Evolutionary conservation across 176 grass and related monocot species (phyloP).

Genomic region (Carex kokanica): DNA sequence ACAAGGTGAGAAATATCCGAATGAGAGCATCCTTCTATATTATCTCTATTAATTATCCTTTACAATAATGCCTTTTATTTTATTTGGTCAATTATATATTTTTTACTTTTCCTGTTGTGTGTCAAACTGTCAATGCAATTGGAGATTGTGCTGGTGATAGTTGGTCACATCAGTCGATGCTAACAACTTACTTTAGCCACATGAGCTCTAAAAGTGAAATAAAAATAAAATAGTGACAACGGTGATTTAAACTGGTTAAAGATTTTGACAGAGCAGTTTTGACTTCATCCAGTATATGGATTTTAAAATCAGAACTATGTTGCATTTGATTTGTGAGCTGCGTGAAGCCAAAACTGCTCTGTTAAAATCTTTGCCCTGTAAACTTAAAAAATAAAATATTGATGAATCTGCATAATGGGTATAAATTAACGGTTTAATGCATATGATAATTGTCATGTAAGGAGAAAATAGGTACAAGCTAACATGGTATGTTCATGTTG

Average conservation of each 20-base stretch:
- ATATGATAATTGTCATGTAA: background rate
- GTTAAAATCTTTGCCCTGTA: too few relatives aligned
- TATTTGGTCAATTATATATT: background rate
- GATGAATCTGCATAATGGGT: too few relatives aligned
- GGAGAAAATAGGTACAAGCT: background rate
- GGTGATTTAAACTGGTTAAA: background rate
- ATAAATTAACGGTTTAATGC: background rate
- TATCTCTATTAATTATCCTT: conserved; percentile 20
- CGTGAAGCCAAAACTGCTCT: too few relatives aligned
- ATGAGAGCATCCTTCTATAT: conserved; percentile 28
- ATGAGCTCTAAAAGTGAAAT: conserved; percentile 1
- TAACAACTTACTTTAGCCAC: conserved; percentile 31
- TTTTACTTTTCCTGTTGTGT: background rate
- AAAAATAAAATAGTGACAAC: background rate
- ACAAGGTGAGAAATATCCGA: background rate
- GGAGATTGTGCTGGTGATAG: conserved; percentile 2
- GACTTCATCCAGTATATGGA: too few relatives aligned
- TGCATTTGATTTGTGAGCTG: too few relatives aligned
- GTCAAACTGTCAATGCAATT: conserved; percentile 2
- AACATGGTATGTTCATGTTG: background rate
- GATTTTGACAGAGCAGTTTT: too few relatives aligned
- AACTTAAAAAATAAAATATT: too few relatives aligned
- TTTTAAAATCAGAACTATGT: too few relatives aligned
- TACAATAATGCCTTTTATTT: conserved; percentile 22
- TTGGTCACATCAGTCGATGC: conserved; percentile 30